Conservation (phyloP, 2,329 filamentous ascomycete species). For the Xylariaceae sp. region DNA sequence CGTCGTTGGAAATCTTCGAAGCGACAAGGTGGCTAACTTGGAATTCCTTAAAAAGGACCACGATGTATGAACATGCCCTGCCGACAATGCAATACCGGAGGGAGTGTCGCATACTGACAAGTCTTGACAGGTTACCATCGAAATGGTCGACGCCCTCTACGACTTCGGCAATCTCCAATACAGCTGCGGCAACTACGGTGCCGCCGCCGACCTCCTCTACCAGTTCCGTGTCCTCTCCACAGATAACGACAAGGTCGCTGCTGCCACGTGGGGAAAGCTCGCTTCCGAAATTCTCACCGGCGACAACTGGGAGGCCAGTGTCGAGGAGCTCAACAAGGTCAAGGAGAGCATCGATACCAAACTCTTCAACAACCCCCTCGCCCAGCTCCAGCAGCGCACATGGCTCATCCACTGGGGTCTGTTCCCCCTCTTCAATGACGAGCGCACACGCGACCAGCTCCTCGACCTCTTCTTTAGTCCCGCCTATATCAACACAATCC, state of each 20-base stretch:
- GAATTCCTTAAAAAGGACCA: conserved; percentile 97
- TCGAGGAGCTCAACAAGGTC: conserved; percentile 87
- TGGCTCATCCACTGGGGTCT: conserved; percentile 98
- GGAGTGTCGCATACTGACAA: conserved; percentile 4
- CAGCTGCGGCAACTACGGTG: conserved; percentile 89
- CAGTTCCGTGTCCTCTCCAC: conserved; percentile 97
- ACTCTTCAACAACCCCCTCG: conserved; percentile 93
- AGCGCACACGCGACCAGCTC: conserved; percentile 82
- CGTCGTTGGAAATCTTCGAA: conserved; percentile 85
- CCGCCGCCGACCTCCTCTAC: conserved; percentile 89
- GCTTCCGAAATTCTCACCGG: conserved; percentile 92
- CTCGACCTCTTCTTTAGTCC: conserved; percentile 97
- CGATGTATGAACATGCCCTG: conserved; percentile 56
- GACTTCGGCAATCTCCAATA: conserved; percentile 98
- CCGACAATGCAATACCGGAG: neutral
- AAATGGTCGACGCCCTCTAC: conserved; percentile 95
- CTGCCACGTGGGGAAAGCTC: conserved; percentile 96
- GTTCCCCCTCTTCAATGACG: conserved; percentile 98
- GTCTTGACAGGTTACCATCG: conserved; percentile 67
- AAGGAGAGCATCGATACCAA: conserved; percentile 91
- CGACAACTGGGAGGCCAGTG: conserved; percentile 83
- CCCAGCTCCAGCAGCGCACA: conserved; percentile 92
- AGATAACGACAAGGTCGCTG: conserved; percentile 95
- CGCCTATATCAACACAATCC: conserved; percentile 98
- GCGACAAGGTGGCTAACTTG: conserved; percentile 98